A percentile compares a stretch with the other conserved stretches of the same genome.
phyloP scores from a whole-genome alignment of 192 early-diverging fungal genomes.

The Coemansia sp. region DNA sequence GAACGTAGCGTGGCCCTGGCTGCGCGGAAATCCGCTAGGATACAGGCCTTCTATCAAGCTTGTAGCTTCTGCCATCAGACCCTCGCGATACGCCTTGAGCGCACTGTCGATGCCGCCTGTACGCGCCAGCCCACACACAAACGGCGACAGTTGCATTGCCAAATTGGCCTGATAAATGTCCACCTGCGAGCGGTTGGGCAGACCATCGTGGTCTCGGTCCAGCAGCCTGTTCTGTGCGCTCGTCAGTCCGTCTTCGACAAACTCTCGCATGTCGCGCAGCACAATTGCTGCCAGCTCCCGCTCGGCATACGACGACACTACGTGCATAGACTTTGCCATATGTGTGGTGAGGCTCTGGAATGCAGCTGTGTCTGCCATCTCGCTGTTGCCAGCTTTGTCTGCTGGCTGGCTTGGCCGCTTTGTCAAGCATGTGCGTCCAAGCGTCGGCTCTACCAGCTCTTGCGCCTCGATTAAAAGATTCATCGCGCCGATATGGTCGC shows the following conservation, averaged over 20 bases:
- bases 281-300: slow-evolving; percentile 48
- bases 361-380: slow-evolving; percentile 26
- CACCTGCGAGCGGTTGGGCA: slow-evolving; percentile 29
- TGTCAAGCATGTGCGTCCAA: background rate
- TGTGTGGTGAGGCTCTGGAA: slow-evolving; percentile 32
- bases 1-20: slow-evolving; percentile 37
- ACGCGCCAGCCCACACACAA: slow-evolving; percentile 75
- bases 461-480: slow-evolving; percentile 85
- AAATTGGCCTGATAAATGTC: slow-evolving; percentile 54
- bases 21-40: slow-evolving; percentile 34
- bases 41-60: slow-evolving; percentile 74
- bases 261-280: slow-evolving; percentile 52
- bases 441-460: slow-evolving; percentile 46
- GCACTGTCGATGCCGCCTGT: slow-evolving; percentile 67
- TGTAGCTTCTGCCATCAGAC: slow-evolving; percentile 74
- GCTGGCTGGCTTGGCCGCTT: background rate
- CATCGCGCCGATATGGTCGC: slow-evolving; percentile 85
- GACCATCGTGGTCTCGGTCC: slow-evolving; percentile 3
- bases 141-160: slow-evolving; percentile 63
- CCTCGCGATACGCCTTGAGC: slow-evolving; percentile 76
- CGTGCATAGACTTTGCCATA: slow-evolving; percentile 20
- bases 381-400: background rate
- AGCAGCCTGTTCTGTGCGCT: slow-evolving; percentile 16
- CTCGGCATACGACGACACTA: slow-evolving; percentile 30
- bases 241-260: slow-evolving; percentile 51